phyloP scores from a whole-genome alignment of 306 rosid genomes.

The Acacia melanoxylon region DNA sequence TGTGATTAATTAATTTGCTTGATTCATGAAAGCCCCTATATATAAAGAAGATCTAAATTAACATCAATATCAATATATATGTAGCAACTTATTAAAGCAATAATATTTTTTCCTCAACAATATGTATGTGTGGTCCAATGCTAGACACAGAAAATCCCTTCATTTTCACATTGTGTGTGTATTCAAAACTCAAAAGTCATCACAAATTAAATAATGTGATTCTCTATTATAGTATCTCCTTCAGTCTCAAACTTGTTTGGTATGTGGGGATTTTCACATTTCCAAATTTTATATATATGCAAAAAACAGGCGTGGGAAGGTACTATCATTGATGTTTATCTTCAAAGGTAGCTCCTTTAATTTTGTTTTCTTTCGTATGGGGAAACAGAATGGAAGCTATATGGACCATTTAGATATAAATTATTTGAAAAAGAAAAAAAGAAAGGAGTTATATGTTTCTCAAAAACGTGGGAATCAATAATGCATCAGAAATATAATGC shows the following conservation, averaged over 20 bases:
- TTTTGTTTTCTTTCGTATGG: constrained; percentile 8
- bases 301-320: constrained; percentile 32
- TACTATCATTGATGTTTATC: constrained; percentile 28
- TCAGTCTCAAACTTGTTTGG: not conserved
- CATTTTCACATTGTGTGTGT: not conserved
- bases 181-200: not conserved
- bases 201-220: not conserved
- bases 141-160: not conserved
- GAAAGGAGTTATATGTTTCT: constrained; percentile 5
- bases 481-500: constrained; percentile 2
- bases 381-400: constrained; percentile 3
- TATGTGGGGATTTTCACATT: constrained; percentile 25
- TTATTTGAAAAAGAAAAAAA: constrained; percentile 1
- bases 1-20: not conserved
- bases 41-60: not conserved
- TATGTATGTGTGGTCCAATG: constrained; percentile 39
- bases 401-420: not conserved
- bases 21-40: not conserved
- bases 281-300: not conserved
- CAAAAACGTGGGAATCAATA: constrained; percentile 37
- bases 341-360: constrained; percentile 21
- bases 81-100: not conserved
- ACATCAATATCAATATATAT: not conserved
- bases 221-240: not conserved
- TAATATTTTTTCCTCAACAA: not conserved